Base-by-base conservation (phyloP, 2,329 filamentous ascomycete genomes). In the Calonectria crousiana region DNA sequence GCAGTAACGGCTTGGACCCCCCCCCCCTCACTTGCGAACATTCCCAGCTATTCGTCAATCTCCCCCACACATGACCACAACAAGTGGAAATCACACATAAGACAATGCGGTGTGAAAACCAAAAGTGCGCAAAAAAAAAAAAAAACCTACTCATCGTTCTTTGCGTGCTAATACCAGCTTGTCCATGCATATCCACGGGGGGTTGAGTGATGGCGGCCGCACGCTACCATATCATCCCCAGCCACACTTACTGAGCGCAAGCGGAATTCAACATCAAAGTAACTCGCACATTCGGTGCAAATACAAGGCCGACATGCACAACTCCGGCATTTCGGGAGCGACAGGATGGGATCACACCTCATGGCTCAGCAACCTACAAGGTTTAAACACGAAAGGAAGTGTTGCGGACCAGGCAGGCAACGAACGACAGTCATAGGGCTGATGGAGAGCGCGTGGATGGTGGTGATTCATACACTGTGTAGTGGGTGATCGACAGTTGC, bases 201-300 rank as follows among this genome's bases (percentile, higher is more conserved):
- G 51, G 16, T 34, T 64, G 51, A 53, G 23, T 28, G 14, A 53
- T n/a, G 41, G 64, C 62, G 69, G 69, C 41, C 36, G 52, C 41
- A 52, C 41, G 32, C 65, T 23, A 10, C 26, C 18, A 32, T 26
- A n/a, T 60, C 34, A 16, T 30, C 32, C n/a, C 47, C 38, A 23
- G 23, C 20, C 23, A 51, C 51, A 38, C 36, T 36, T 32, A 14
- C 18, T 23, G 64, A 30, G 34, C 26, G 28, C 30, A 56, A 47
- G 44, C 47, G 71, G 71, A 56, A 53, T 62, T 60, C 36, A 44
- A 58, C 14, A 11, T 69, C 47, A 69, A 38, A 44, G 56, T 56
- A 56, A 68, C 34, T 16, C 36, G 16, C 62, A 49, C 28, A 58
- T 38, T 32, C 36, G 47, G 58, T 26, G 36, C 18, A 65, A 65